Conservation (phyloP, 768 basidiomycete genomes). For the Sutorius australiensis region DNA sequence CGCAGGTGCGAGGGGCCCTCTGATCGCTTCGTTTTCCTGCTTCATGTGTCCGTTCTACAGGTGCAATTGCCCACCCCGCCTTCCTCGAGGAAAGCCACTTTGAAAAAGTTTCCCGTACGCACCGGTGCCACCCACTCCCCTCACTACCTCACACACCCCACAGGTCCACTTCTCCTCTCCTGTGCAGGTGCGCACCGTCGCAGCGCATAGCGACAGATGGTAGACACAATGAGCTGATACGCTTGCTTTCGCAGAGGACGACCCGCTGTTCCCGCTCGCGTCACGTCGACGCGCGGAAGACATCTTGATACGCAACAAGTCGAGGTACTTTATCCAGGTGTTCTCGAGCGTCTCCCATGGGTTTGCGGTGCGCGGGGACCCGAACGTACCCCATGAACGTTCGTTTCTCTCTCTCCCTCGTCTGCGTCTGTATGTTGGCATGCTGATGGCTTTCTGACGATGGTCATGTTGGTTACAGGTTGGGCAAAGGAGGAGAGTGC, state of each 20-base stretch:
- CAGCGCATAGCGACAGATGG: too few species aligned
- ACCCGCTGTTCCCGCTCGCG: slow-evolving; percentile 46
- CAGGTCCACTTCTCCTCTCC: slow-evolving; percentile 21
- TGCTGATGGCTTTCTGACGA: neutral
- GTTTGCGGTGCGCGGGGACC: slow-evolving; percentile 19
- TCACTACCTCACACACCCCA: neutral
- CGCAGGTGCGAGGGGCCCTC: slow-evolving; percentile 35
- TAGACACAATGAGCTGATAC: neutral
- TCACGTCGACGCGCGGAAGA: slow-evolving; percentile 54
- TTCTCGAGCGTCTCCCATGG: slow-evolving; percentile 42
- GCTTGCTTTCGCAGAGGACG: slow-evolving; percentile 37
- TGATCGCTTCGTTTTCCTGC: neutral
- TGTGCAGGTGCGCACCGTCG: slow-evolving; percentile 1
- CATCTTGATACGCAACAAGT: slow-evolving; percentile 45
- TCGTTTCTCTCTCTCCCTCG: neutral
- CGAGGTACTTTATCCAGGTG: slow-evolving; percentile 51
- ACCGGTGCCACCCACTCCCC: neutral
- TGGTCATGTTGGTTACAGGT: slow-evolving; percentile 31
- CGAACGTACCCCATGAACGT: slow-evolving; percentile 18
- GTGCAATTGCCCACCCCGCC: slow-evolving; percentile 52
- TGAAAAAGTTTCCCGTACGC: slow-evolving; percentile 41
- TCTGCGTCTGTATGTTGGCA: neutral
- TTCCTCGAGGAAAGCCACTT: slow-evolving; percentile 30
- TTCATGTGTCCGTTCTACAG: slow-evolving; percentile 12
- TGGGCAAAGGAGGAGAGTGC: slow-evolving; percentile 61